Evolutionary conservation across 495 filamentous ascomycete species (phyloP).

Genomic region (Tuber aestivum): DNA sequence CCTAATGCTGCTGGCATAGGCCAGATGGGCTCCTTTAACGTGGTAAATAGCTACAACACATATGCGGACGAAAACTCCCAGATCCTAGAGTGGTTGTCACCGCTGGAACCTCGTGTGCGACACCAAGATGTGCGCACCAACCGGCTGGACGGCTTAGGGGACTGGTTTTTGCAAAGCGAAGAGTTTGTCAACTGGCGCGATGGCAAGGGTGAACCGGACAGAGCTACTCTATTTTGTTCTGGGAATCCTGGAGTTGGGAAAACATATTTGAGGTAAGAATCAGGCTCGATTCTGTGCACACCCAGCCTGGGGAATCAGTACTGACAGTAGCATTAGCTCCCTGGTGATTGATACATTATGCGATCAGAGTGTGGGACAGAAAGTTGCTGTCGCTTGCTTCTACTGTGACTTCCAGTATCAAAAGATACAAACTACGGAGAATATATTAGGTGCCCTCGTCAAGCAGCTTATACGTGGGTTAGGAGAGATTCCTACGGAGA

Average conservation of each 20-base stretch:
- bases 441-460: background rate
- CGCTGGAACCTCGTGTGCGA: background rate
- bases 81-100: background rate
- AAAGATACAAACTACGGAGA: background rate
- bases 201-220: background rate
- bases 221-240: background rate
- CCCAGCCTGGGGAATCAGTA: background rate
- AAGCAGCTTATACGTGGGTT: background rate
- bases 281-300: fast-evolving
- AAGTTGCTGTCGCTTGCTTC: background rate
- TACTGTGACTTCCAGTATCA: background rate
- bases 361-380: background rate
- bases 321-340: background rate
- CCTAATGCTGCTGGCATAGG: background rate
- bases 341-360: background rate
- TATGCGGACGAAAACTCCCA: background rate
- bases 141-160: background rate
- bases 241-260: background rate
- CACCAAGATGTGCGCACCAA: background rate
- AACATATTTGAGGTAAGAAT: background rate
- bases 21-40: background rate
- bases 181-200: background rate
- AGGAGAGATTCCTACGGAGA: background rate
- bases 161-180: background rate
- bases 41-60: background rate